Evolutionary conservation across 2,329 filamentous ascomycete genomes (phyloP).

Genomic region (Scortechinia acanthostroma): DNA sequence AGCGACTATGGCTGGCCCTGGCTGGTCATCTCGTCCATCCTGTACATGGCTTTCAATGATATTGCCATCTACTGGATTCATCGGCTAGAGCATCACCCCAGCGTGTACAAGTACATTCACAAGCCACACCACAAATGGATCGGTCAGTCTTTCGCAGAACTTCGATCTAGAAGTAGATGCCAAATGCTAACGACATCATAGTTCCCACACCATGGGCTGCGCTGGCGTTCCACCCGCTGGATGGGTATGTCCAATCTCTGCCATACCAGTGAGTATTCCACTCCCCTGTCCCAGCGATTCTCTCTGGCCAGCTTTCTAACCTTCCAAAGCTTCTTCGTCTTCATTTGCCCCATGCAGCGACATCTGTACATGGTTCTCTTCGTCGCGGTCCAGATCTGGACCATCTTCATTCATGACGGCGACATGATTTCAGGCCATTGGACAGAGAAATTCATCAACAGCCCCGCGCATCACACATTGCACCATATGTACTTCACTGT

Average conservation of each 20-base stretch:
- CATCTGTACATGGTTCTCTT: conserved; percentile 35
- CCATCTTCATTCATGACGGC: conserved; percentile 38
- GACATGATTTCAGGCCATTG: conserved; percentile 38
- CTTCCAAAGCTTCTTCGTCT: conserved; percentile 25
- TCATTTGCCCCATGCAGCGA: conserved; percentile 34
- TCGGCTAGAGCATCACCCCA: conserved; percentile 33
- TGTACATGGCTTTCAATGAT: conserved; percentile 37
- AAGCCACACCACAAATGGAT: conserved; percentile 42
- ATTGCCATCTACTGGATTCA: conserved; percentile 38
- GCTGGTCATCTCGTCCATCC: conserved; percentile 23
- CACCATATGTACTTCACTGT: conserved; percentile 40
- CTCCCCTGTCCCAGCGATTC: neutral
- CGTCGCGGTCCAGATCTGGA: conserved; percentile 35
- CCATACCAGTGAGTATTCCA: conserved; percentile 30
- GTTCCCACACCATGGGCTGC: conserved; percentile 37
- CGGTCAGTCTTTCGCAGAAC: conserved; percentile 15
- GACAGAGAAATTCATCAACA: conserved; percentile 36
- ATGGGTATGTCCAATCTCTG: conserved; percentile 34
- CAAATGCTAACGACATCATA: conserved; percentile 8
- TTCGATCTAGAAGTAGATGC: neutral
- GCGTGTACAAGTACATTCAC: conserved; percentile 35
- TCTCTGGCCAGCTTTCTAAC: conserved; percentile 6
- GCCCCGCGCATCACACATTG: conserved; percentile 35
- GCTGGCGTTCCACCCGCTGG: conserved; percentile 36
- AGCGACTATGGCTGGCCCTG: conserved; percentile 29